Conservation (phyloP, 2,329 filamentous ascomycete species). For the Xylaria sp. region DNA sequence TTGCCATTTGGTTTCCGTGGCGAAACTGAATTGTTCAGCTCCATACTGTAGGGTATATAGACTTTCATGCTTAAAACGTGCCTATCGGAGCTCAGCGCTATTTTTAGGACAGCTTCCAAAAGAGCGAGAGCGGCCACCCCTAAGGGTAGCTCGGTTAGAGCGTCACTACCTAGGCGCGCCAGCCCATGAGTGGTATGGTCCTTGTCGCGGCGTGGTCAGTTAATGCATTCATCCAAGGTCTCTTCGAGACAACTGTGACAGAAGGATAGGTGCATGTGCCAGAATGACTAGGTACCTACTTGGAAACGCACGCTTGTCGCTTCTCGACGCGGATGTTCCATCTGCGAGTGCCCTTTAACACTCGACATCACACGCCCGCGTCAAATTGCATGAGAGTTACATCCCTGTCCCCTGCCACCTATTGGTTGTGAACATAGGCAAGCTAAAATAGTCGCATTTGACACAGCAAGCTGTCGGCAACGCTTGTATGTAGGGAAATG, state of each 20-base stretch:
- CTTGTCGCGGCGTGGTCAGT: conserved; percentile 22
- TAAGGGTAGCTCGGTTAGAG: conserved; percentile 29
- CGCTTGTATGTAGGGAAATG: conserved; percentile 41
- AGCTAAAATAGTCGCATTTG: conserved; percentile 45
- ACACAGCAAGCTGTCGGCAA: conserved; percentile 42
- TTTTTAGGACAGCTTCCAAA: conserved; percentile 26
- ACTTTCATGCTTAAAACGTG: conserved; percentile 30
- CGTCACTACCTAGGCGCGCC: conserved; percentile 15
- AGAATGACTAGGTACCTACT: conserved; percentile 39
- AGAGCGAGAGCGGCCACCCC: not conserved
- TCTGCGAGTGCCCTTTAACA: conserved; percentile 40
- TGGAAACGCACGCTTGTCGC: conserved; percentile 43
- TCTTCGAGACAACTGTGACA: conserved; percentile 47
- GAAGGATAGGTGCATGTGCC: conserved; percentile 47
- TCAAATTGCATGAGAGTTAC: conserved; percentile 51
- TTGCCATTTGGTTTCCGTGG: conserved; percentile 11
- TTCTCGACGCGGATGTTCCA: conserved; percentile 50
- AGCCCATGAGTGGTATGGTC: conserved; percentile 22
- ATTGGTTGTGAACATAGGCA: conserved; percentile 48
- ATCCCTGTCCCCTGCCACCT: conserved; percentile 45
- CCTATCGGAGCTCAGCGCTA: conserved; percentile 25
- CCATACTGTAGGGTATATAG: not conserved
- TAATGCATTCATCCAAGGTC: conserved; percentile 29
- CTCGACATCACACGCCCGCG: conserved; percentile 50
- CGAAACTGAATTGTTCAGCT: conserved; percentile 17